A percentile compares a stretch with the other conserved stretches of the same genome.
These are phyloP conservation scores for Pythium aquatile DNA, from an alignment of 352 stramenopile genomes.

Conservation along the genomic window DNA sequence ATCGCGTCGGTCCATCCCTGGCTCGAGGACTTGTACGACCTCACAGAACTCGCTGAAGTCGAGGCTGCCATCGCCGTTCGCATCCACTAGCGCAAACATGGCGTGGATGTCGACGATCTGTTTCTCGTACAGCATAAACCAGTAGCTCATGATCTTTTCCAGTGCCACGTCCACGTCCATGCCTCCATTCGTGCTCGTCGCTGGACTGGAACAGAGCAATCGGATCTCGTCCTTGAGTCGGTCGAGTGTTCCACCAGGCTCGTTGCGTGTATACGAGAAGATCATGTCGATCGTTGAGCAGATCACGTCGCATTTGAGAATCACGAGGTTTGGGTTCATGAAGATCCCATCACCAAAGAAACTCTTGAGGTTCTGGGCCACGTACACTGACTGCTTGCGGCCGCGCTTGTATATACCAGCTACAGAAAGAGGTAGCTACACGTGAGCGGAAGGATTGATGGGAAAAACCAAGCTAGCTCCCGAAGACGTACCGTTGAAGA, in stretches of 20 bases:
- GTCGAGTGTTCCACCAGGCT: constrained; percentile 37
- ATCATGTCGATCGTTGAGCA: constrained; percentile 70
- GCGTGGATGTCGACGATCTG: constrained; percentile 76
- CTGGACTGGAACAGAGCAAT: constrained; percentile 29
- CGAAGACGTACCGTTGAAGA: constrained; percentile 61
- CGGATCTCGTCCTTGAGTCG: constrained; percentile 61
- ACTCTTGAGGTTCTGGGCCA: constrained; percentile 66
- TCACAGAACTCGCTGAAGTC: constrained; percentile 77
- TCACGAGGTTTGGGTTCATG: constrained; percentile 47
- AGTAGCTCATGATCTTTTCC: constrained; percentile 80
- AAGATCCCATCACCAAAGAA: constrained; percentile 74
- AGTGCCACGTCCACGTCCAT: constrained; percentile 72
- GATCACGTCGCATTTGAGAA: constrained; percentile 57
- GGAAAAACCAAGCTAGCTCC: neutral
- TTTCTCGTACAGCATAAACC: constrained; percentile 73
- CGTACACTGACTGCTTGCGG: constrained; percentile 58
- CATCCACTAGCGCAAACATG: constrained; percentile 71
- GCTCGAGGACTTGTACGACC: constrained; percentile 59
- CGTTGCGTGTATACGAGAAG: constrained; percentile 62
- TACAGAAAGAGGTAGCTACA: constrained; percentile 22
- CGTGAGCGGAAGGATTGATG: neutral
- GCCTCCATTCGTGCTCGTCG: constrained; percentile 10
- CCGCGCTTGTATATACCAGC: constrained; percentile 69
- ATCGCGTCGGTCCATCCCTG: constrained; percentile 62
- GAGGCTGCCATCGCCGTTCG: constrained; percentile 64